Evolutionary conservation across 2,329 filamentous ascomycete species (phyloP), one percentile per base, ranked within the genome.

Genomic region (Aspergillus sclerotialis): DNA sequence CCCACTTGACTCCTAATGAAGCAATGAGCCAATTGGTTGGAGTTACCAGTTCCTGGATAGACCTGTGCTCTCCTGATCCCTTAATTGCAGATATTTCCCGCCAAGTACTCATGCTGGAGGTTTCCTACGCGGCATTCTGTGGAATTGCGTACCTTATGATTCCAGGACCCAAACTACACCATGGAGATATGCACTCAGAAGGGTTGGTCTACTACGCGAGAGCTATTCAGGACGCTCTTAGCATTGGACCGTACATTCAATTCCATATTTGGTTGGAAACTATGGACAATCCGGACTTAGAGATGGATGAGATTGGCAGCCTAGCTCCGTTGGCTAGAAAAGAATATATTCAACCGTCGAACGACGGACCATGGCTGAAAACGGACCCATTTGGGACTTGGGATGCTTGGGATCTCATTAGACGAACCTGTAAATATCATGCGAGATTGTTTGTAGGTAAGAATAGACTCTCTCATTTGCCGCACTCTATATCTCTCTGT

Each of bases 71-170:
- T 2, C 66, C 79, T 2, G 83, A 95, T 58, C 84, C 88, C 5
- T 63, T 90, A 42, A 80, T 96, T 43, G 80, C 87, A 6, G 85
- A 84, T 57, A 74, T 96, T 38, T 95, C 90, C 23, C 79, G 85
- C 28, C 90, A 95, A 63, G 84, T 94, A 5, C 70, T 98, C 43
- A 88, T 88, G 56, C 73, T 94, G 25, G 92, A 98, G 58, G 75
- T 96, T 30, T 84, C 87, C 31, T 98, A 95, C 64, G 92, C 93
- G 44, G 89, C 87, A 43, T 98, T 96, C 64, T 95, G 88, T 53
- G 93, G 93, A 23, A 75, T 92, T 30, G 79, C 80, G 36, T 93
- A 84, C 60, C 72, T 96, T 38, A 69, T 96, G 32, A 70, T 98
- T 18, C 80, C 82, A 2, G 88, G 88, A 0, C 92, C 92, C 3